A percentile compares a stretch with the other conserved stretches of the same genome.
These are phyloP conservation scores for Boletus rubroflammeus DNA, from an alignment of 768 basidiomycete species.

Conservation along the genomic window DNA sequence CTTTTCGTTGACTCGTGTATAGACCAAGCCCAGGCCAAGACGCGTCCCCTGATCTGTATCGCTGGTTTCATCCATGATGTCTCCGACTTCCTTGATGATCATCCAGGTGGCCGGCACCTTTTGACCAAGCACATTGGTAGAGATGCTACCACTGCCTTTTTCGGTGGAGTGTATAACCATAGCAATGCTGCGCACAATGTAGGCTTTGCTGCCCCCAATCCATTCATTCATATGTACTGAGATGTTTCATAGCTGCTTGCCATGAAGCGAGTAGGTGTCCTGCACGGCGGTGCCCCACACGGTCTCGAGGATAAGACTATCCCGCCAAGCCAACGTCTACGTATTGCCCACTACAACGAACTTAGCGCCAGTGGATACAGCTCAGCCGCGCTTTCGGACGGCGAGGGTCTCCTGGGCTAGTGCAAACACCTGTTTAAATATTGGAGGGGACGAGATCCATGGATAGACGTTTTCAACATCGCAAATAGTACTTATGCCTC, in stretches of 20 bases:
- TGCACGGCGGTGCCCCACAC: conserved; percentile 51
- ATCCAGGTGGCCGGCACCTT: conserved; percentile 86
- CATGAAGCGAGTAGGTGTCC: conserved; percentile 57
- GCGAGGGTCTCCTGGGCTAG: conserved; percentile 48
- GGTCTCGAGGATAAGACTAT: conserved; percentile 59
- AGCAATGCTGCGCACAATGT: conserved; percentile 87
- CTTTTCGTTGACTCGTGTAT: conserved; percentile 2
- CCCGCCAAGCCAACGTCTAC: conserved; percentile 70
- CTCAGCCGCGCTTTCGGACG: conserved; percentile 55
- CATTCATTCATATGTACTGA: conserved; percentile 1
- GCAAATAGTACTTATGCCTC: conserved; percentile 3
- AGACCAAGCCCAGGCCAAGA: conserved; percentile 78
- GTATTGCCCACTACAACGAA: conserved; percentile 64
- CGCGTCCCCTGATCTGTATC: conserved; percentile 79
- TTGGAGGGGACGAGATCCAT: neutral
- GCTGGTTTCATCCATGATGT: conserved; percentile 95
- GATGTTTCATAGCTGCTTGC: conserved; percentile 22
- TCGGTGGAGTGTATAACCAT: conserved; percentile 88
- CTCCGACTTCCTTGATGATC: conserved; percentile 79
- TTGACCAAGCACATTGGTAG: conserved; percentile 83
- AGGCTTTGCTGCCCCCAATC: conserved; percentile 18
- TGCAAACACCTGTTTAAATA: neutral
- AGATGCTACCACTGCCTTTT: conserved; percentile 92
- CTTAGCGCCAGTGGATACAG: conserved; percentile 47
- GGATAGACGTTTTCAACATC: conserved; percentile 8